These are phyloP conservation scores for Porpolomopsis calyptriformis DNA, from an alignment of 768 basidiomycete species.

Conservation along the genomic window DNA sequence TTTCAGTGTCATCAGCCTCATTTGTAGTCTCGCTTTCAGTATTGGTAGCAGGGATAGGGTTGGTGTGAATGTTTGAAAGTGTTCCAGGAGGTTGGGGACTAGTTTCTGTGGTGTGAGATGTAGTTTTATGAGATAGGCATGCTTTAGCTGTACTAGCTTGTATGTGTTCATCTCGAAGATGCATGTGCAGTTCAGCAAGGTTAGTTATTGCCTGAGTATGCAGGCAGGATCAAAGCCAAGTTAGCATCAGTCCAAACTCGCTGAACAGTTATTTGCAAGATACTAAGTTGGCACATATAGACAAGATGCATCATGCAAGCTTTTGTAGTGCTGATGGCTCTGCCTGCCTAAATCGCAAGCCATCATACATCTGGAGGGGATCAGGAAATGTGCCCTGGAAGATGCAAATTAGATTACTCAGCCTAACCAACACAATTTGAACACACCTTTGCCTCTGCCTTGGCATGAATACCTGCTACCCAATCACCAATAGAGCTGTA, in stretches of 20 bases:
- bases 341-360: not conserved
- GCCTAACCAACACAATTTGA: not conserved
- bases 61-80: too few species aligned
- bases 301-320: conserved; percentile 15
- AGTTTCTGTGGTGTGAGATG: not conserved
- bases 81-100: not conserved
- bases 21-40: too few species aligned
- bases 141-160: not conserved
- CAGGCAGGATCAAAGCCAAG: conserved; percentile 16
- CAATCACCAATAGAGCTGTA: not conserved
- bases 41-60: too few species aligned
- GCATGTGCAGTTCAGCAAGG: conserved; percentile 22
- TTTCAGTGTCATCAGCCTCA: too few species aligned
- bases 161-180: conserved; percentile 10
- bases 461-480: not conserved
- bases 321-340: conserved; percentile 11
- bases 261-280: too few species aligned
- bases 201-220: conserved; percentile 11
- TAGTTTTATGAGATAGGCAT: not conserved
- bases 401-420: too few species aligned
- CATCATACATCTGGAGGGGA: conserved; percentile 7
- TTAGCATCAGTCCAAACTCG: conserved; percentile 20
- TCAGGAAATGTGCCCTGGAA: conserved; percentile 1
- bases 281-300: conserved; percentile 21
- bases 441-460: not conserved